A percentile compares a stretch with the other conserved stretches of the same genome.
Conservation (phyloP, 495 filamentous ascomycete species). For the Penicillium bovifimosum region DNA sequence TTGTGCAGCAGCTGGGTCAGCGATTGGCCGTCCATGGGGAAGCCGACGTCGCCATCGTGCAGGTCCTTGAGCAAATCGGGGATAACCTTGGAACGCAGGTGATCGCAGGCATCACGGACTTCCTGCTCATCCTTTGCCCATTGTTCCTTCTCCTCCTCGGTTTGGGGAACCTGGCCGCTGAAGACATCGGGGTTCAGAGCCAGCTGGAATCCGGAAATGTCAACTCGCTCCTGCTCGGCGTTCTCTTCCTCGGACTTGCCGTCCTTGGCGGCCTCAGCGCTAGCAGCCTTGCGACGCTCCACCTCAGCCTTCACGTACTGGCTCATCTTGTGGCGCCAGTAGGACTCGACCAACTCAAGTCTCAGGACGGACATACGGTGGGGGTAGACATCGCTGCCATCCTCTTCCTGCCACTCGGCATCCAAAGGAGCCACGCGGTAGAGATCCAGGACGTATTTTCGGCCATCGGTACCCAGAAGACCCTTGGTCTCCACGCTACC, state of each 20-base stretch:
- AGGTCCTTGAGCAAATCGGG: slow-evolving; percentile 75
- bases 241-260: slow-evolving; percentile 29
- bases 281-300: slow-evolving; percentile 46
- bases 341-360: slow-evolving; percentile 79
- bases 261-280: slow-evolving; percentile 42
- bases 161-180: slow-evolving; percentile 86
- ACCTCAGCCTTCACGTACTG: slow-evolving; percentile 77
- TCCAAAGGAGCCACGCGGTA: slow-evolving; percentile 94
- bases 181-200: slow-evolving; percentile 93
- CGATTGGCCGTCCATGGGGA: slow-evolving; percentile 96
- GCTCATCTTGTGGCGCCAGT: slow-evolving; percentile 78
- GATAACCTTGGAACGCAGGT: slow-evolving; percentile 67
- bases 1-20: slow-evolving; percentile 88
- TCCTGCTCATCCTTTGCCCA: slow-evolving; percentile 83
- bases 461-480: slow-evolving; percentile 89
- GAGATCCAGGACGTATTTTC: slow-evolving; percentile 94
- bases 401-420: slow-evolving; percentile 80
- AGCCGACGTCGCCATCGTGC: slow-evolving; percentile 86
- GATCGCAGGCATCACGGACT: slow-evolving; percentile 76
- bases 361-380: slow-evolving; percentile 93
- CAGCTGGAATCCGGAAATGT: slow-evolving; percentile 81
- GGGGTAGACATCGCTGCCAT: slow-evolving; percentile 65
- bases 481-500: slow-evolving; percentile 98
- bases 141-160: slow-evolving; percentile 80
- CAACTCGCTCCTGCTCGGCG: slow-evolving; percentile 57